Percentiles rank a stretch among this genome's conserved stretches.
phyloP scores from a whole-genome alignment of 2,329 filamentous ascomycete genomes.

The Fusarium paranaense region DNA sequence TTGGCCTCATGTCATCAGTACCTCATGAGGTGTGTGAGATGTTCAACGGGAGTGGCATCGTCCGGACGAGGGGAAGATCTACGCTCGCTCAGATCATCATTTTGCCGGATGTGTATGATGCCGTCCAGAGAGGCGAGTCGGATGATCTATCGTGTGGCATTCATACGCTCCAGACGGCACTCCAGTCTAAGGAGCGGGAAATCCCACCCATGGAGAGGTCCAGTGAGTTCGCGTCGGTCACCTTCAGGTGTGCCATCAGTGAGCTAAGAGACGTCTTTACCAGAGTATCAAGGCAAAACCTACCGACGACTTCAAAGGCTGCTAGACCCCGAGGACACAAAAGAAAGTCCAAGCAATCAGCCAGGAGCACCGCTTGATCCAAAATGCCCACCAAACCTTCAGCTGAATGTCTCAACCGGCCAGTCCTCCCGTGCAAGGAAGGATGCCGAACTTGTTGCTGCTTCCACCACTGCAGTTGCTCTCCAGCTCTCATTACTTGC shows the following conservation, averaged over 20 bases:
- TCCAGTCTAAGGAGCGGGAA: neutral
- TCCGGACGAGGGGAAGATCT: neutral
- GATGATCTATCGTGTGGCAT: neutral
- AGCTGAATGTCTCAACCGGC: neutral
- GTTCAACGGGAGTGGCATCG: slow-evolving; percentile 32
- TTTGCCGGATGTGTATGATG: neutral
- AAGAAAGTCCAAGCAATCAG: accelerated
- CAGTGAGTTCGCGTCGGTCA: neutral
- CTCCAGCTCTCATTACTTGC: neutral
- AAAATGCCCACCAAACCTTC: neutral
- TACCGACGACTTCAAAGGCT: neutral
- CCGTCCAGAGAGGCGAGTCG: neutral
- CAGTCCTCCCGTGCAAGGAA: neutral
- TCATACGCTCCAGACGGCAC: neutral
- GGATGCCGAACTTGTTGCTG: neutral
- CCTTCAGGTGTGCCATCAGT: accelerated
- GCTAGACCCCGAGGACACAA: no score
- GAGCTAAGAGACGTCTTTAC: neutral
- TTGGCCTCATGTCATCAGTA: slow-evolving; percentile 46
- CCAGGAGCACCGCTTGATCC: neutral
- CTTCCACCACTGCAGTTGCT: neutral
- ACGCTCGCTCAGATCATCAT: neutral
- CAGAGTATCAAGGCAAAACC: neutral
- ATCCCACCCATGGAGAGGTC: no score
- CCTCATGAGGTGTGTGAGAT: slow-evolving; percentile 46